Evolutionary conservation across 768 basidiomycete genomes (phyloP).

Genomic region (Floccularia luteovirens): DNA sequence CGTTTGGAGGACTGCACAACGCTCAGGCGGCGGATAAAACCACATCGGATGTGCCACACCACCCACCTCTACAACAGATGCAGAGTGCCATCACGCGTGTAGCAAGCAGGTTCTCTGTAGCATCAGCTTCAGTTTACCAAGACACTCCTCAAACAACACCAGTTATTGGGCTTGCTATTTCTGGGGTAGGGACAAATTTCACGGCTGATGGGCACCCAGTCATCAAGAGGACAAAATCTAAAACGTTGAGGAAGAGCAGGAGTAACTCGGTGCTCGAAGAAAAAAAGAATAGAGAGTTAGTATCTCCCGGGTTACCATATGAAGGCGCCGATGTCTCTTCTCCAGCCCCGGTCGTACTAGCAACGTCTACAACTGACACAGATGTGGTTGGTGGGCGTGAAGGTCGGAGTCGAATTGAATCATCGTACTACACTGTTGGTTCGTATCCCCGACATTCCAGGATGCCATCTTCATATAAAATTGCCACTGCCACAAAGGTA

Average conservation of each 20-base stretch:
- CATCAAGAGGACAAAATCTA: slow-evolving; percentile 28
- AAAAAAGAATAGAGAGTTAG: slow-evolving; percentile 20
- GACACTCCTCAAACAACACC: slow-evolving; percentile 25
- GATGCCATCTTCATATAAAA: slow-evolving; percentile 28
- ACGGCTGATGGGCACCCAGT: slow-evolving; percentile 34
- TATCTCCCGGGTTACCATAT: slow-evolving; percentile 35
- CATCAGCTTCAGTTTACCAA: slow-evolving; percentile 41
- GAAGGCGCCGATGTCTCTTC: slow-evolving; percentile 45
- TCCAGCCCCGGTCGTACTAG: slow-evolving; percentile 16
- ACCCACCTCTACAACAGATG: slow-evolving; percentile 28
- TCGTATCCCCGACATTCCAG: slow-evolving; percentile 48
- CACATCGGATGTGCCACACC: slow-evolving; percentile 15
- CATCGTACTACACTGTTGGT: slow-evolving; percentile 54
- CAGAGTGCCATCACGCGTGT: slow-evolving; percentile 29
- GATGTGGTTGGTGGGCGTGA: slow-evolving; percentile 15
- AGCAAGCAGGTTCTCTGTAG: slow-evolving; percentile 29
- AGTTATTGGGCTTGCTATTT: slow-evolving; percentile 27
- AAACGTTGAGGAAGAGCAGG: slow-evolving; percentile 15
- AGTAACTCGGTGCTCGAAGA: slow-evolving; percentile 15
- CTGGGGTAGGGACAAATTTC: slow-evolving; percentile 19
- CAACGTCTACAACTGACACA: slow-evolving; percentile 1
- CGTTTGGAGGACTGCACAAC: too few species aligned
- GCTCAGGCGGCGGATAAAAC: too few species aligned
- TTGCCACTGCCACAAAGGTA: slow-evolving; percentile 22
- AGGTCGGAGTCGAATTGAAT: slow-evolving; percentile 62